Evolutionary conservation across 495 filamentous ascomycete genomes (phyloP).

Genomic region (Neurospora sp.): DNA sequence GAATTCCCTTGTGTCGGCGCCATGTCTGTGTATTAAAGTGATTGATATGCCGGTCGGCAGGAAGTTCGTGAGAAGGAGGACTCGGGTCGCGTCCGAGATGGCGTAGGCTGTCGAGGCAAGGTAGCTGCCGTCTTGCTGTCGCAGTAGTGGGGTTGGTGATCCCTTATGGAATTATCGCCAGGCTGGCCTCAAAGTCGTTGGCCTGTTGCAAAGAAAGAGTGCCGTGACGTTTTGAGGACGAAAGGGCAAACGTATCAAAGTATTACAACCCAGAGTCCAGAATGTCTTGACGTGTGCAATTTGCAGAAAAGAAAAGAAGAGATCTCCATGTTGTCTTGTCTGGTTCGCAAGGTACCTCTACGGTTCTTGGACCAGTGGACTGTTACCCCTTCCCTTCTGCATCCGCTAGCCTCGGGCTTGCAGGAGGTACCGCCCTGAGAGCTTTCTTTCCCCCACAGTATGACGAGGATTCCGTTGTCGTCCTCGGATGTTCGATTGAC

Average conservation of each 20-base stretch:
- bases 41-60: neutral
- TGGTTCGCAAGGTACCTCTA: neutral
- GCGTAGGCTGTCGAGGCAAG: neutral
- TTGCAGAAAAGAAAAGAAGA: neutral
- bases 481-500: neutral
- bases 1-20: constrained; percentile 53
- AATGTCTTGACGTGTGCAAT: neutral
- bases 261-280: neutral
- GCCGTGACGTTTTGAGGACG: neutral
- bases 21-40: neutral
- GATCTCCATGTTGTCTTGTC: neutral
- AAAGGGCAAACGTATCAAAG: neutral
- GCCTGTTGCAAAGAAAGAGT: neutral
- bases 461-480: neutral
- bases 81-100: neutral
- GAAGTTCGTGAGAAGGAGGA: neutral
- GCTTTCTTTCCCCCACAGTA: neutral
- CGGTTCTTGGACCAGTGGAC: neutral
- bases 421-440: neutral
- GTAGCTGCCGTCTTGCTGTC: neutral
- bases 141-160: neutral
- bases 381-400: neutral
- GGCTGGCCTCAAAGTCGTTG: neutral
- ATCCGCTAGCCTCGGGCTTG: neutral
- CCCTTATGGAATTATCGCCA: neutral